A percentile compares a stretch with the other conserved stretches of the same genome.
phyloP scores from a whole-genome alignment of 2,329 filamentous ascomycete genomes.

The Xylaria sp. region DNA sequence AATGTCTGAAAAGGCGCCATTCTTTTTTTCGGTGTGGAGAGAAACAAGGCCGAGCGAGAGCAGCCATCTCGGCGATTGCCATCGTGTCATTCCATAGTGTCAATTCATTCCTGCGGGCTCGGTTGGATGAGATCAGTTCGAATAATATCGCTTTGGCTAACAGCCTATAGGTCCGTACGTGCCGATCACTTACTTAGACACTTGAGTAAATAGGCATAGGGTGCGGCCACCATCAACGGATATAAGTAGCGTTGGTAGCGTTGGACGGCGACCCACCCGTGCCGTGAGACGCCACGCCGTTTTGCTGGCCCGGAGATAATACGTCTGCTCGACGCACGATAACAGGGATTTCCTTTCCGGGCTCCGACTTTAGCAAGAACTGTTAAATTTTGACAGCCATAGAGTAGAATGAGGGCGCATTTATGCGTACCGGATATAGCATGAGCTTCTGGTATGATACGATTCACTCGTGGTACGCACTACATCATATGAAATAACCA shows the following conservation, averaged over 20 bases:
- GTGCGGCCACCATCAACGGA: conserved; percentile 15
- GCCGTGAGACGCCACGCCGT: conserved; percentile 32
- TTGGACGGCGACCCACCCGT: conserved; percentile 29
- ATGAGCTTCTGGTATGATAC: background rate
- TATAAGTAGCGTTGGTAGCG: conserved; percentile 9
- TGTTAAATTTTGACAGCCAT: background rate
- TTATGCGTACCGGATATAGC: background rate
- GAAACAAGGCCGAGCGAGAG: background rate
- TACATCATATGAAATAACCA: background rate
- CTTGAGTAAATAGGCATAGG: background rate
- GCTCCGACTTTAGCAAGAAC: background rate
- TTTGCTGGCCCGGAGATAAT: conserved; percentile 16
- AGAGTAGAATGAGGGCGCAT: background rate
- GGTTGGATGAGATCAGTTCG: background rate
- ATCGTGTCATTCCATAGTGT: background rate
- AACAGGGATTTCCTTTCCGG: background rate
- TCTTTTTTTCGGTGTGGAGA: background rate
- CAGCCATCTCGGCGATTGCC: conserved; percentile 10
- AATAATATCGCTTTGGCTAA: background rate
- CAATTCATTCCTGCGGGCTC: conserved; percentile 8
- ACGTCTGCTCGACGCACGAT: background rate
- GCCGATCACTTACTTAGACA: background rate
- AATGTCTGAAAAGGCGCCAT: conserved; percentile 12
- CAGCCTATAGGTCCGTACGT: conserved; percentile 1
- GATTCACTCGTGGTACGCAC: background rate